Percentiles rank a stretch among this genome's conserved stretches.
Conservation (phyloP, 148 eudicot genomes). For the Talinum fruticosum region DNA sequence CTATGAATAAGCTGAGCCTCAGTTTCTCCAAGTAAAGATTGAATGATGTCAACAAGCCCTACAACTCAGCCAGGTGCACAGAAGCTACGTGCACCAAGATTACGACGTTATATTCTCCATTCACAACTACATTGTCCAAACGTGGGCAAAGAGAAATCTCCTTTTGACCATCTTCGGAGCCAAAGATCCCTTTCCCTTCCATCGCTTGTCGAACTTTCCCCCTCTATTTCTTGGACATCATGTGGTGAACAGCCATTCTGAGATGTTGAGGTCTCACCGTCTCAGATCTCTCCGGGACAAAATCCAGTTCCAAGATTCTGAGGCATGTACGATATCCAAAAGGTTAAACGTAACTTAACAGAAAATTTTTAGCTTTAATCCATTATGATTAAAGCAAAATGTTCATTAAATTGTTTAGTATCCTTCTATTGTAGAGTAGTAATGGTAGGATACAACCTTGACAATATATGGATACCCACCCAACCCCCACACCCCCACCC, state of each 20-base stretch:
- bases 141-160: background rate
- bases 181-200: background rate
- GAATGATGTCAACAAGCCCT: background rate
- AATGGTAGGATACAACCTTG: too few relatives aligned
- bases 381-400: too few relatives aligned
- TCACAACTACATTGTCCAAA: slow-evolving; percentile 11
- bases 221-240: background rate
- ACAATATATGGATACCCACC: too few relatives aligned
- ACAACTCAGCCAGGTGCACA: background rate
- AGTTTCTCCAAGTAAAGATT: too few relatives aligned
- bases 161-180: slow-evolving; percentile 17
- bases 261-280: background rate
- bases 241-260: background rate
- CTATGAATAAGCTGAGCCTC: background rate
- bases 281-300: background rate
- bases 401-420: too few relatives aligned
- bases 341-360: background rate
- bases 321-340: background rate
- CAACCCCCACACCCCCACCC: too few relatives aligned
- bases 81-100: background rate
- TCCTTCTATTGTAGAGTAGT: too few relatives aligned
- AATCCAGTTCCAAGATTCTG: background rate
- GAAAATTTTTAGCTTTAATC: too few relatives aligned
- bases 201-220: background rate
- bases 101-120: slow-evolving; percentile 12